Evolutionary conservation across 164 flowering plant species (phyloP).

Genomic region (Sedum album): DNA sequence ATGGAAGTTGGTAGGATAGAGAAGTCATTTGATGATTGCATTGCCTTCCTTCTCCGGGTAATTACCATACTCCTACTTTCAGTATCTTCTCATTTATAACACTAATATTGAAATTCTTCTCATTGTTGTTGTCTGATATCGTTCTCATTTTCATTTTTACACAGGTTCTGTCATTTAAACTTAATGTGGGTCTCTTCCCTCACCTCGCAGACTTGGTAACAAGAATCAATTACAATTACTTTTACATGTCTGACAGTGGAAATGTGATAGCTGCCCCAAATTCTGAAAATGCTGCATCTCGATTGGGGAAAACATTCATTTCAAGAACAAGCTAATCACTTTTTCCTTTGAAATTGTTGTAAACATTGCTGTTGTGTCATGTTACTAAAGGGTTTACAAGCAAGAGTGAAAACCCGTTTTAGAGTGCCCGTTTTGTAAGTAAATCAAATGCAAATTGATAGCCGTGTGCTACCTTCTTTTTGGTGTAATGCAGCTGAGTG

Average conservation of each 20-base stretch:
- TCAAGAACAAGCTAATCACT: conserved; percentile 18
- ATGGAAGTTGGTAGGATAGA: conserved; percentile 80
- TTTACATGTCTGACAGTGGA: conserved; percentile 87
- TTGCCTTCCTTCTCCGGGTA: conserved; percentile 92
- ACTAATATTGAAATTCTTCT: neutral
- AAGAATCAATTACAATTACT: conserved; percentile 82
- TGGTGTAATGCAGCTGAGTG: too few species aligned
- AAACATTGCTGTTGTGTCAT: too few species aligned
- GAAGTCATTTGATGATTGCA: conserved; percentile 95
- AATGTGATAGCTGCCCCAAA: conserved; percentile 52
- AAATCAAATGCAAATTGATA: too few species aligned
- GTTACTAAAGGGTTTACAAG: too few species aligned
- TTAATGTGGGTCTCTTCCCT: conserved; percentile 90
- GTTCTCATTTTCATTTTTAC: neutral
- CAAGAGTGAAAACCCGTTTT: too few species aligned
- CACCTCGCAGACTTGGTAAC: conserved; percentile 96
- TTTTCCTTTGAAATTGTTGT: neutral
- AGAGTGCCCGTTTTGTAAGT: too few species aligned
- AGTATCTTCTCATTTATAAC: too few species aligned
- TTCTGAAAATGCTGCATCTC: conserved; percentile 36
- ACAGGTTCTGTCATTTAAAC: conserved; percentile 88
- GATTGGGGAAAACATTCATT: conserved; percentile 34
- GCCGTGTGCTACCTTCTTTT: too few species aligned
- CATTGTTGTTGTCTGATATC: neutral
- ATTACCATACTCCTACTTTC: neutral